Evolutionary conservation across 1,284 basidiomycete genomes (phyloP).

Genomic region (Ganoderma boninense): DNA sequence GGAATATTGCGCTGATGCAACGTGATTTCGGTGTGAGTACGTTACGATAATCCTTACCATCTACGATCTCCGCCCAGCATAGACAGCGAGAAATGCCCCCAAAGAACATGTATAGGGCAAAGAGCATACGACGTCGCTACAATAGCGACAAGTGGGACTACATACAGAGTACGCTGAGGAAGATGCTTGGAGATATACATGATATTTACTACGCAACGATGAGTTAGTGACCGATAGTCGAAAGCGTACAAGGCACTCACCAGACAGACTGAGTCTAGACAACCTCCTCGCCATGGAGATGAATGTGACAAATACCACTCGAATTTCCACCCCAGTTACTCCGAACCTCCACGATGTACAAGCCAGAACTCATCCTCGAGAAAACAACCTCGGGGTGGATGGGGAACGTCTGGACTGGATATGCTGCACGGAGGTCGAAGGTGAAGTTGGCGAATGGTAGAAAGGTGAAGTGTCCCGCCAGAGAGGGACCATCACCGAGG

Average conservation of each 20-base stretch:
- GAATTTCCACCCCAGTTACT: not conserved
- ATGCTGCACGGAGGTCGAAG: not conserved
- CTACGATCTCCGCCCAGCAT: too few species aligned
- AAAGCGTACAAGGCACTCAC: too few species aligned
- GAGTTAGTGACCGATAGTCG: too few species aligned
- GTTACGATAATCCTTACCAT: not conserved
- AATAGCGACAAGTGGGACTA: too few species aligned
- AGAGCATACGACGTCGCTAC: too few species aligned
- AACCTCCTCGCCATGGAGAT: not conserved
- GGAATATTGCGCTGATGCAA: not conserved
- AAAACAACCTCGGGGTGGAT: not conserved
- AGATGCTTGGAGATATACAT: too few species aligned
- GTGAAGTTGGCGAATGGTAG: not conserved
- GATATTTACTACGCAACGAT: too few species aligned
- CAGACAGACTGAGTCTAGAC: not conserved
- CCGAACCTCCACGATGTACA: not conserved
- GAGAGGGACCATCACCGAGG: not conserved
- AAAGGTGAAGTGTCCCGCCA: not conserved
- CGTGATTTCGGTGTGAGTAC: too few species aligned
- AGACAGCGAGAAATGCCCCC: not conserved
- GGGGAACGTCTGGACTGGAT: not conserved
- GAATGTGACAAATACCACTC: not conserved
- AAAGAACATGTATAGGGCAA: too few species aligned
- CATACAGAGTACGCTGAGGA: too few species aligned
- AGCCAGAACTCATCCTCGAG: not conserved